These are phyloP conservation scores for Penicillium dipodomyicola DNA, from an alignment of 495 filamentous ascomycete species.

Conservation along the genomic window DNA sequence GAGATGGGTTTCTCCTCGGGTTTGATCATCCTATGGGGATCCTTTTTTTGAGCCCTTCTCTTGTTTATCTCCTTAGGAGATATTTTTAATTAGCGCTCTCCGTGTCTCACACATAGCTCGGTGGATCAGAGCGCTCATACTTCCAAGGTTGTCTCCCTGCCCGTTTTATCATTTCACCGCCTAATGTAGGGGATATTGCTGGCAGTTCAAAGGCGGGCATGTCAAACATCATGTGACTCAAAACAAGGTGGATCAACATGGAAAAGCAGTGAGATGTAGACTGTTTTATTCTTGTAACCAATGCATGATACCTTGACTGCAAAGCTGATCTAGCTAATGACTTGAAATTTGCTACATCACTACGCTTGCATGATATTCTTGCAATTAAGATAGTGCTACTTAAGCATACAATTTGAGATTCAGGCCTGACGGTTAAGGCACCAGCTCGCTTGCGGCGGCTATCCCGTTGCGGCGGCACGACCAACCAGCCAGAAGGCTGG, in stretches of 20 bases:
- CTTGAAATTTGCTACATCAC: not conserved
- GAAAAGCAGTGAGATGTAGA: not conserved
- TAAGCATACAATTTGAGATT: not conserved
- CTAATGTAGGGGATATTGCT: not conserved
- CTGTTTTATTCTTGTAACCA: not conserved
- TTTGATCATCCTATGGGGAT: constrained; percentile 10
- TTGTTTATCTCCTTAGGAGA: constrained; percentile 8
- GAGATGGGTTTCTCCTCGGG: constrained; percentile 10
- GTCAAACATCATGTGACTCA: constrained; percentile 2
- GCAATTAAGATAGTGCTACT: not conserved
- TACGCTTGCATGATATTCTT: not conserved
- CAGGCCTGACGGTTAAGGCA: constrained; percentile 28
- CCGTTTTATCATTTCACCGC: constrained; percentile 12
- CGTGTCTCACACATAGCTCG: constrained; percentile 22
- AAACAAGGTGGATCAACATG: constrained; percentile 5
- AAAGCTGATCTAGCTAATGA: not conserved
- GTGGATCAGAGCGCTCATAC: constrained; percentile 13
- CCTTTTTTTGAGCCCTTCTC: not conserved
- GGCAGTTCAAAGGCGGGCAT: constrained; percentile 11
- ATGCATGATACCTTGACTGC: not conserved
- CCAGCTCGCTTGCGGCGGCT: constrained; percentile 45
- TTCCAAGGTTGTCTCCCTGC: not conserved
- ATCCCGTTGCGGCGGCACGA: constrained; percentile 48
- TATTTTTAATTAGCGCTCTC: constrained; percentile 30
- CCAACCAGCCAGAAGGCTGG: constrained; percentile 46